Conservation (phyloP, 768 basidiomycete species). For the Phlegmacium glaucopus region DNA sequence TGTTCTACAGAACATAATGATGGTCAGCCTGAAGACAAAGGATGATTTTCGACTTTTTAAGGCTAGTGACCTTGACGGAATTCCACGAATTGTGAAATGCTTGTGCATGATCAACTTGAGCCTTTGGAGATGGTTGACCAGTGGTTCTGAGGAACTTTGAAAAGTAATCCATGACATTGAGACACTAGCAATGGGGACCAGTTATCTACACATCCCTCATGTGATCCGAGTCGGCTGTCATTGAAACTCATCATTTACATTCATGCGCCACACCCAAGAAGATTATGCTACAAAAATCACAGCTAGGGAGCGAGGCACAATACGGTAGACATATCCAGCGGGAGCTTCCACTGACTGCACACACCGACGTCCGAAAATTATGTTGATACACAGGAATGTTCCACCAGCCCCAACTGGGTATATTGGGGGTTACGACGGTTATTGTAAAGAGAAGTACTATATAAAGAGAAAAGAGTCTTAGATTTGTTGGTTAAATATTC, state of each 20-base stretch:
- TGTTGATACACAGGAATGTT: conserved; percentile 10
- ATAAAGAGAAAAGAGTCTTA: conserved; percentile 25
- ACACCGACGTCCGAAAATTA: not conserved
- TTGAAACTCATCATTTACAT: not conserved
- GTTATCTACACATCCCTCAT: too few relatives aligned
- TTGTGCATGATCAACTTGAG: conserved; percentile 58
- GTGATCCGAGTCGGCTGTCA: too few relatives aligned
- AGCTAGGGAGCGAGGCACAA: conserved; percentile 6
- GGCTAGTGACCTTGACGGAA: conserved; percentile 54
- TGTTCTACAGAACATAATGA: conserved; percentile 48
- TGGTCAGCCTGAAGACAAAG: not conserved
- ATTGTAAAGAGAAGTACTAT: conserved; percentile 6
- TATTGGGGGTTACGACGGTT: too few relatives aligned
- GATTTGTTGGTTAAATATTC: conserved; percentile 59
- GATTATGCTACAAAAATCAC: conserved; percentile 17
- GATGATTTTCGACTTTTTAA: not conserved
- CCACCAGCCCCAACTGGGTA: too few relatives aligned
- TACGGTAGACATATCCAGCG: too few relatives aligned
- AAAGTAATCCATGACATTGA: conserved; percentile 71
- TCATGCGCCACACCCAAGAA: not conserved
- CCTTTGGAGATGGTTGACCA: conserved; percentile 43
- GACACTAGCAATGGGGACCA: too few relatives aligned
- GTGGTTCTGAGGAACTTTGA: conserved; percentile 67
- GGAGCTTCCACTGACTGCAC: too few relatives aligned
- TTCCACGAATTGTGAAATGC: conserved; percentile 80